These are phyloP conservation scores for Raphidocelis subcapitata DNA, from an alignment of 139 green algal genomes.

Conservation along the genomic window DNA sequence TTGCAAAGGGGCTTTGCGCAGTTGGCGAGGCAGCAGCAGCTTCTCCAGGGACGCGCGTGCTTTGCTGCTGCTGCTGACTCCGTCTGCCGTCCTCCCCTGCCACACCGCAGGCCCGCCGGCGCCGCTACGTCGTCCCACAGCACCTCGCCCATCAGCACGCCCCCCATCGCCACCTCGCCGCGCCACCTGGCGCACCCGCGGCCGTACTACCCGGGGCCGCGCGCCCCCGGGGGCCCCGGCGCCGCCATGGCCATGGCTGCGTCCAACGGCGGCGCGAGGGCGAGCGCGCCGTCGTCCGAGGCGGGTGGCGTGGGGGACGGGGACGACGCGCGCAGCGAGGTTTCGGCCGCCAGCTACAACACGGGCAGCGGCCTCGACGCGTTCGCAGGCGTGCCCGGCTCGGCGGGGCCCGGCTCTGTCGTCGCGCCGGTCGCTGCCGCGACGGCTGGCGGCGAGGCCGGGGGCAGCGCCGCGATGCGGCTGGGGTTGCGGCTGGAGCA, in stretches of 20 bases:
- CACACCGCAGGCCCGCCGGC: no score
- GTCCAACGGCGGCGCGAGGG: neutral
- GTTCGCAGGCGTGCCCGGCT: neutral
- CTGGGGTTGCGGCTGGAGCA: constrained; percentile 59
- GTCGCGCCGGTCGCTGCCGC: no score
- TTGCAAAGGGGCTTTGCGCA: no score
- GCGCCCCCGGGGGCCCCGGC: neutral
- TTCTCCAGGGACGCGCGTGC: no score
- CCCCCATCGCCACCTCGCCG: neutral
- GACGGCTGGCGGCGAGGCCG: no score
- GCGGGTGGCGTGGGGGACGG: neutral
- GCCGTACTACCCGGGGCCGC: neutral
- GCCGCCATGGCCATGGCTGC: neutral
- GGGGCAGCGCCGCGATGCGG: constrained; percentile 24
- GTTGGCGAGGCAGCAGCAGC: no score
- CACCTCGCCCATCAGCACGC: neutral
- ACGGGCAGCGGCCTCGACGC: neutral
- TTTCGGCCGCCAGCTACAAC: neutral
- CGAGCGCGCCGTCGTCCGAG: constrained; percentile 6
- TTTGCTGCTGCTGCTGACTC: neutral
- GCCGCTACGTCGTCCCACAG: no score
- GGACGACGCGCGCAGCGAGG: neutral
- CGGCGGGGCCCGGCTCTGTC: no score
- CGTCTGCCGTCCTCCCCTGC: no score
- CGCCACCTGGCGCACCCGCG: neutral